These are phyloP conservation scores for Fusarium sp. DNA, from an alignment of 2,329 filamentous ascomycete genomes.

Conservation along the genomic window DNA sequence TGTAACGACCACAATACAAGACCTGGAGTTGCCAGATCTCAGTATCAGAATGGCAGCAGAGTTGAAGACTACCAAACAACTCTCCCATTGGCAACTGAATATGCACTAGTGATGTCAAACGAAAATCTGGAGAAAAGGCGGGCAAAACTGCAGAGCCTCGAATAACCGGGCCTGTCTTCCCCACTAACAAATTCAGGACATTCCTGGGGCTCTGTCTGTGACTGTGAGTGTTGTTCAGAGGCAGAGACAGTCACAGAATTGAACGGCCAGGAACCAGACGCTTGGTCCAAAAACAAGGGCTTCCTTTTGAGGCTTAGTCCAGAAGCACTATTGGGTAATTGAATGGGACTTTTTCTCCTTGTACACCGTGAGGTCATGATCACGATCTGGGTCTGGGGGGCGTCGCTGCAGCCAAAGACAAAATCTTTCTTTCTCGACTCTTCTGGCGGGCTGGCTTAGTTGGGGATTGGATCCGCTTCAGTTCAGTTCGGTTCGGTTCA, in stretches of 20 bases:
- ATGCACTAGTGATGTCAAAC: conserved; percentile 40
- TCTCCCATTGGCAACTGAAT: conserved; percentile 20
- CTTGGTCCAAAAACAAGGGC: conserved; percentile 38
- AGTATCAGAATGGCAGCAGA: neutral
- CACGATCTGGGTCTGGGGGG: conserved; percentile 43
- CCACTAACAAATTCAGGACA: conserved; percentile 32
- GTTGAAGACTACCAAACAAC: conserved; percentile 19
- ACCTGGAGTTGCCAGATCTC: conserved; percentile 3
- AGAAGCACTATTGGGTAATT: conserved; percentile 50
- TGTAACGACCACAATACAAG: neutral
- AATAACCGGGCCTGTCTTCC: conserved; percentile 48
- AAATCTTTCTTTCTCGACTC: conserved; percentile 42
- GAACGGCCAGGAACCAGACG: conserved; percentile 49
- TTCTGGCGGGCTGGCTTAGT: conserved; percentile 44
- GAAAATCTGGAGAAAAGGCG: conserved; percentile 37
- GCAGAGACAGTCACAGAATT: conserved; percentile 29
- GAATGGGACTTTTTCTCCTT: conserved; percentile 40
- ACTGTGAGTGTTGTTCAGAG: neutral
- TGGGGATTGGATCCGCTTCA: conserved; percentile 28
- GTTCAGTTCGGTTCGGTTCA: neutral
- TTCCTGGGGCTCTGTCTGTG: conserved; percentile 6
- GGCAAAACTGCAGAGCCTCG: conserved; percentile 48
- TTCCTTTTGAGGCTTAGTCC: conserved; percentile 48
- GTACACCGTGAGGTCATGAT: conserved; percentile 49
- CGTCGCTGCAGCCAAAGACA: conserved; percentile 19